phyloP scores from a whole-genome alignment of 768 basidiomycete species.

The Boletus huronensis region DNA sequence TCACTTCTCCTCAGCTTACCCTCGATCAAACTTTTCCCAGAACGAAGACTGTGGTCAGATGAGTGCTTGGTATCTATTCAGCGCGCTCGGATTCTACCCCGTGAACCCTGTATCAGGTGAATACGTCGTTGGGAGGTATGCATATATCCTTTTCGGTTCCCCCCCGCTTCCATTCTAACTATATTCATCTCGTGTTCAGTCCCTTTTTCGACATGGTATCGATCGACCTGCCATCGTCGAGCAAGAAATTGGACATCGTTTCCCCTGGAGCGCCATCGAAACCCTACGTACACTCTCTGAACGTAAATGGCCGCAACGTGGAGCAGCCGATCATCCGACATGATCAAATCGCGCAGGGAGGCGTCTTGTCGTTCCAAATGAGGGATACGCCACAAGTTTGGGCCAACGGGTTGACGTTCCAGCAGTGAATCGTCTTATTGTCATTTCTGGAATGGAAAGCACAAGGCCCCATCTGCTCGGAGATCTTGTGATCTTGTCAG shows the following conservation, averaged over 20 bases:
- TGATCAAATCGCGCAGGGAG: constrained; percentile 56
- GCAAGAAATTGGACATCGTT: constrained; percentile 43
- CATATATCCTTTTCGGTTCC: neutral
- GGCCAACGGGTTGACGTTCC: constrained; percentile 23
- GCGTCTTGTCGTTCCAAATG: constrained; percentile 64
- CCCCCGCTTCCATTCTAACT: neutral
- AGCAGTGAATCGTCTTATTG: neutral
- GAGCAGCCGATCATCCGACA: constrained; percentile 53
- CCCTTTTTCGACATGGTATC: constrained; percentile 54
- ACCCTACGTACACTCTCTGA: constrained; percentile 58
- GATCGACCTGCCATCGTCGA: constrained; percentile 47
- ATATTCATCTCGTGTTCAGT: constrained; percentile 14
- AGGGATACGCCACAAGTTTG: constrained; percentile 45
- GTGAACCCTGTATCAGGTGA: constrained; percentile 76
- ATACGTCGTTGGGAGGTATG: constrained; percentile 73
- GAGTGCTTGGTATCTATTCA: constrained; percentile 87
- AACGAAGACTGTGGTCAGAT: constrained; percentile 92
- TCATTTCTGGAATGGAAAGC: neutral
- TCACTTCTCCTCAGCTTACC: neutral
- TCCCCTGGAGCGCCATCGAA: constrained; percentile 56
- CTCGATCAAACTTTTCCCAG: constrained; percentile 32
- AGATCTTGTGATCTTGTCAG: neutral
- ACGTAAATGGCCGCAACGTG: constrained; percentile 48
- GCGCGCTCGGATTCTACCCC: constrained; percentile 80
- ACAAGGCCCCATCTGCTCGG: neutral